phyloP scores from a whole-genome alignment of 129 eudicot species.

The Saposhnikovia divaricata region DNA sequence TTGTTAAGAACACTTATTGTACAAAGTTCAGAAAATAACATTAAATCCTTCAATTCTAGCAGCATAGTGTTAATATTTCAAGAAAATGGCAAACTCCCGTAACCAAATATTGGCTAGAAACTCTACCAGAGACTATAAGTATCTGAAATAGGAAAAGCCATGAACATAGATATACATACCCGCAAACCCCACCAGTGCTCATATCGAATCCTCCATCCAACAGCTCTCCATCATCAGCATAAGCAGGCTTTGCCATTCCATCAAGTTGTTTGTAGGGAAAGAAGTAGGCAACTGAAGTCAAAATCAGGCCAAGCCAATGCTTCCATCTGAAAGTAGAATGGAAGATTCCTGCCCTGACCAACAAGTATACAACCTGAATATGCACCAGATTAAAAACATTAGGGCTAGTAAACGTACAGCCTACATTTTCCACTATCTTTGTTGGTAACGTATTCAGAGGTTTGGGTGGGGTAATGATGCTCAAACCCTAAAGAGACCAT shows the following conservation, averaged over 20 bases:
- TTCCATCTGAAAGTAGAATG: conserved; percentile 70
- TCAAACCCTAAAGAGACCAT: not conserved
- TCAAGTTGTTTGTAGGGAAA: conserved; percentile 71
- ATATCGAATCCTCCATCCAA: conserved; percentile 95
- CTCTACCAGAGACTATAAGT: not conserved
- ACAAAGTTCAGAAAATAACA: not conserved
- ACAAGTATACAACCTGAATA: conserved; percentile 45
- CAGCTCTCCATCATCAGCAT: conserved; percentile 69
- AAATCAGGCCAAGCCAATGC: conserved; percentile 61
- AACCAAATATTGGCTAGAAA: not conserved
- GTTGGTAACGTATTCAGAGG: not conserved
- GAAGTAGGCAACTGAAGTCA: conserved; percentile 58
- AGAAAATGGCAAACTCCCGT: not conserved
- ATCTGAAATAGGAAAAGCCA: not conserved
- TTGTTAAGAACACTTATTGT: not conserved
- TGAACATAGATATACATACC: conserved; percentile 35
- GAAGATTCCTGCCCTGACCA: conserved; percentile 60
- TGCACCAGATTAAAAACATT: not conserved
- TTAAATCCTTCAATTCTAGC: not conserved
- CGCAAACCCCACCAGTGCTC: conserved; percentile 94
- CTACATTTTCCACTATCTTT: not conserved
- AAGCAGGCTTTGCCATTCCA: conserved; percentile 68
- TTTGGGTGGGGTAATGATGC: not conserved
- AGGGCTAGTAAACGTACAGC: not conserved
- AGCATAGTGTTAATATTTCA: not conserved